Evolutionary conservation across 257 asterid genomes (phyloP).

Genomic region (Leonotis leonurus): DNA sequence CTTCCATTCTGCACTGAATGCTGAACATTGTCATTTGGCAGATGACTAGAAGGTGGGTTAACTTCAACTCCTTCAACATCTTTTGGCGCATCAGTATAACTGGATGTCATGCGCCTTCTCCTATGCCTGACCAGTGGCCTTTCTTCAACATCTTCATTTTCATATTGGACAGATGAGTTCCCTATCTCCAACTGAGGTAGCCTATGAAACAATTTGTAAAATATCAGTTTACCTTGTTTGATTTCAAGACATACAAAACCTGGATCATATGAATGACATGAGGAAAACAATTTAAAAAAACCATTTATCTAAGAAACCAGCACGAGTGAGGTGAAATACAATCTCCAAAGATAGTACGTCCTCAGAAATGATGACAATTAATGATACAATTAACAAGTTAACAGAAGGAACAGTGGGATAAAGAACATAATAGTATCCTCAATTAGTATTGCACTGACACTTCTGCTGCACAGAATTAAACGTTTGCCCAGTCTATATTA

Average conservation of each 20-base stretch:
- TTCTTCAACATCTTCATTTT: constrained; percentile 74
- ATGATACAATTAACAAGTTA: background rate
- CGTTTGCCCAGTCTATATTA: background rate
- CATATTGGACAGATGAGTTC: constrained; percentile 59
- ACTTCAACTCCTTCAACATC: constrained; percentile 51
- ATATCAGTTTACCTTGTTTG: background rate
- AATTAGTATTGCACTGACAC: background rate
- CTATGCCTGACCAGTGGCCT: constrained; percentile 68
- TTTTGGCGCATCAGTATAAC: constrained; percentile 30
- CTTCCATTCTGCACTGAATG: constrained; percentile 34
- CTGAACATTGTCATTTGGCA: constrained; percentile 28
- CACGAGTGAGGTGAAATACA: background rate
- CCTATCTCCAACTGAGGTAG: constrained; percentile 62
- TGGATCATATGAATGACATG: background rate
- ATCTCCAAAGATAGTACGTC: background rate
- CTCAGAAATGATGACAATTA: background rate
- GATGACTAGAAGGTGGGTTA: constrained; percentile 65
- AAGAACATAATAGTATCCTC: background rate
- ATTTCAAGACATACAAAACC: background rate
- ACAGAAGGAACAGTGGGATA: background rate
- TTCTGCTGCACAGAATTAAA: background rate
- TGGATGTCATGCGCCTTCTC: constrained; percentile 52
- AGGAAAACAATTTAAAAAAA: background rate
- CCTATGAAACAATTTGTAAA: constrained; percentile 27
- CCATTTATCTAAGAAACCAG: background rate